A percentile compares a stretch with the other conserved stretches of the same genome.
These are phyloP conservation scores for Ganoderma lingzhi DNA, from an alignment of 1,284 basidiomycete genomes.

Conservation along the genomic window DNA sequence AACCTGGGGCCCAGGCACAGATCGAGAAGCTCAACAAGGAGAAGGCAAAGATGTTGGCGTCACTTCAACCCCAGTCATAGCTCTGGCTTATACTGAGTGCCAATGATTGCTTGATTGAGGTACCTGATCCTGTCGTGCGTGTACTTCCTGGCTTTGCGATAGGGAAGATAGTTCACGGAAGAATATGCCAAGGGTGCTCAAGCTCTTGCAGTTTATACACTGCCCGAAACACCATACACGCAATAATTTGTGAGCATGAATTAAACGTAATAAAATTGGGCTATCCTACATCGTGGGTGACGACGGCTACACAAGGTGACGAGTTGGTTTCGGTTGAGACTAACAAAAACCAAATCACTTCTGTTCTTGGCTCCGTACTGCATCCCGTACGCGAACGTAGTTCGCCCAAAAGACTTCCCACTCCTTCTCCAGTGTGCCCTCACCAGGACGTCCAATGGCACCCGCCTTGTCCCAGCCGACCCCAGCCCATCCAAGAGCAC, in stretches of 20 bases:
- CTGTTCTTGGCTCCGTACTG: slow-evolving; percentile 26
- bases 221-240: too few relatives aligned
- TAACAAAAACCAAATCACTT: slow-evolving; percentile 7
- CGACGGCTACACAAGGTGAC: too few relatives aligned
- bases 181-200: too few relatives aligned
- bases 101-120: too few relatives aligned
- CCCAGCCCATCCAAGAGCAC: slow-evolving; percentile 71
- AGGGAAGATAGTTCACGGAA: neutral
- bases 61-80: neutral
- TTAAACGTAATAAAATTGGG: too few relatives aligned
- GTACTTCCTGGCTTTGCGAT: neutral
- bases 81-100: neutral
- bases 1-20: neutral
- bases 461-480: slow-evolving; percentile 46
- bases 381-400: slow-evolving; percentile 52
- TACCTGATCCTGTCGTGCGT: neutral
- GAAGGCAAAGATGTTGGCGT: neutral
- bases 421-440: slow-evolving; percentile 62
- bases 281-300: too few relatives aligned
- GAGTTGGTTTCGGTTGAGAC: too few relatives aligned
- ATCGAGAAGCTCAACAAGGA: neutral
- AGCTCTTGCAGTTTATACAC: too few relatives aligned
- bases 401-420: slow-evolving; percentile 62
- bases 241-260: too few relatives aligned
- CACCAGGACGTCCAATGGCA: slow-evolving; percentile 51